Evolutionary conservation across 257 asterid species (phyloP).

Genomic region (Penstemon eatonii): DNA sequence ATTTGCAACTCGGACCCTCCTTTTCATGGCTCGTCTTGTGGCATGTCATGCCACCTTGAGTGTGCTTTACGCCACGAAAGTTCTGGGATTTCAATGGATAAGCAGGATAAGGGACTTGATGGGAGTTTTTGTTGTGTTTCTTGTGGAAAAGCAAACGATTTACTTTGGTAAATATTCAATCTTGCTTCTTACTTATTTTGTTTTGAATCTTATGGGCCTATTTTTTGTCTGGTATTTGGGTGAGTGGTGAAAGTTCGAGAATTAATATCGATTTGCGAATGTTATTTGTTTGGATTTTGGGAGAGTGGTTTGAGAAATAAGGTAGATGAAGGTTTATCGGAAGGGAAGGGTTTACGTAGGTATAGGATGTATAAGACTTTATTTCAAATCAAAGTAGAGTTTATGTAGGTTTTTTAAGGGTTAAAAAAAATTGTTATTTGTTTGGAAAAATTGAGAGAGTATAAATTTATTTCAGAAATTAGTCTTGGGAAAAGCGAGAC

Average conservation of each 20-base stretch:
- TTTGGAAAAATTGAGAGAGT: no score
- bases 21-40: conserved; percentile 55
- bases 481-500: no score
- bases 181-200: conserved; percentile 8
- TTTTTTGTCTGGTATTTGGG: no score
- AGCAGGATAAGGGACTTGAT: conserved; percentile 58
- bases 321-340: no score
- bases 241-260: no score
- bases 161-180: conserved; percentile 56
- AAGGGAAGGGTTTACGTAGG: background rate
- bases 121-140: conserved; percentile 70
- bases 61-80: conserved; percentile 67
- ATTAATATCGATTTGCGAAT: no score
- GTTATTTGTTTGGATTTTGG: no score
- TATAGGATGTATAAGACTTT: background rate
- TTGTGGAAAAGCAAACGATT: conserved; percentile 74
- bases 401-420: no score
- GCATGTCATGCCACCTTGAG: conserved; percentile 83
- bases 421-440: no score
- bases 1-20: conserved; percentile 65
- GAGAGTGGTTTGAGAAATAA: no score
- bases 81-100: conserved; percentile 51
- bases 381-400: no score
- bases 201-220: background rate
- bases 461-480: no score